Evolutionary conservation across 345 rosid genomes (phyloP).

Genomic region (Arabidopsis arenosa): DNA sequence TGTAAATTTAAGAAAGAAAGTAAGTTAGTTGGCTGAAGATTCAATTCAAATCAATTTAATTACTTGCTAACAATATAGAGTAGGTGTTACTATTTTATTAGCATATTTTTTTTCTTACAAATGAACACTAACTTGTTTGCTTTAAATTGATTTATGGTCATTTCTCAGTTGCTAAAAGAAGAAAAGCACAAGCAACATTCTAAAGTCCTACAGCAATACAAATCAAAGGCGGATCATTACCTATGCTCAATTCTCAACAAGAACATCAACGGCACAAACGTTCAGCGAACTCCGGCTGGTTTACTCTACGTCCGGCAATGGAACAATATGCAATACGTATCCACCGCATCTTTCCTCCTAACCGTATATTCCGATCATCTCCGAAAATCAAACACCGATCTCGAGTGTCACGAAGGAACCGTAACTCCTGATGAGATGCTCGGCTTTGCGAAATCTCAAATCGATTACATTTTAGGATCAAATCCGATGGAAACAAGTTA

Average conservation of each 20-base stretch:
- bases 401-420: constrained; percentile 54
- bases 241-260: constrained; percentile 80
- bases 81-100: background rate
- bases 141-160: background rate
- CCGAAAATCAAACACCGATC: constrained; percentile 44
- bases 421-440: constrained; percentile 57
- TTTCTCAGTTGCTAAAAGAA: constrained; percentile 59
- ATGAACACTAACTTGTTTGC: background rate
- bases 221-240: constrained; percentile 78
- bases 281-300: constrained; percentile 74
- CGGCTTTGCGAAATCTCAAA: constrained; percentile 69
- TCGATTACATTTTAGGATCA: constrained; percentile 81
- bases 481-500: constrained; percentile 92
- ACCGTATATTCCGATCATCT: constrained; percentile 77
- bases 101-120: background rate
- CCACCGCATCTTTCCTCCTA: constrained; percentile 80
- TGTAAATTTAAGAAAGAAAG: background rate
- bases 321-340: constrained; percentile 97
- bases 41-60: background rate
- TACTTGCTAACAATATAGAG: background rate
- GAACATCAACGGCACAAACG: constrained; percentile 59
- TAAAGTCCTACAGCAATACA: constrained; percentile 56
- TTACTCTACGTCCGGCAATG: constrained; percentile 81
- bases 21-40: background rate
- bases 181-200: constrained; percentile 55